A percentile compares a stretch with the other conserved stretches of the same genome.
phyloP scores from a whole-genome alignment of 768 basidiomycete species.

The Tylopilus balloui region DNA sequence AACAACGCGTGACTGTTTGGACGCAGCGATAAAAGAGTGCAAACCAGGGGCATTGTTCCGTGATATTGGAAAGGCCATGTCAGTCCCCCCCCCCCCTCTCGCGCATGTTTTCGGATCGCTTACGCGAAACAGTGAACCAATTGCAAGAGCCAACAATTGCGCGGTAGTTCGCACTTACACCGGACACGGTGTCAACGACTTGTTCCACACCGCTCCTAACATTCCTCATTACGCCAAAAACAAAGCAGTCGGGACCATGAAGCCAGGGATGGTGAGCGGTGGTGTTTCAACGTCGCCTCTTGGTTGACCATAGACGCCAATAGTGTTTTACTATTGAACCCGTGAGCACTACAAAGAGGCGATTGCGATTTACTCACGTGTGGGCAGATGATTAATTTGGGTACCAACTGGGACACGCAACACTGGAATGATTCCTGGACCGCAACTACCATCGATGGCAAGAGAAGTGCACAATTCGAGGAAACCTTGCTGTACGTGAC shows the following conservation, averaged over 20 bases:
- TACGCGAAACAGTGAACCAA: slow-evolving; percentile 59
- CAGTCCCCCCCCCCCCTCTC: slow-evolving; percentile 25
- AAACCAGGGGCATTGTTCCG: slow-evolving; percentile 91
- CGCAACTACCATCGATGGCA: slow-evolving; percentile 87
- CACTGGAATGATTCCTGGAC: slow-evolving; percentile 98
- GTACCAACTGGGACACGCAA: slow-evolving; percentile 66
- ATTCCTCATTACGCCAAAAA: slow-evolving; percentile 95
- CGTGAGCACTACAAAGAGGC: slow-evolving; percentile 36
- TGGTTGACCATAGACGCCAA: slow-evolving; percentile 6
- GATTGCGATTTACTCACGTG: slow-evolving; percentile 2
- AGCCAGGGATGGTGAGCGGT: slow-evolving; percentile 77
- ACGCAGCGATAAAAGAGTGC: slow-evolving; percentile 87
- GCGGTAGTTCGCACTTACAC: slow-evolving; percentile 90
- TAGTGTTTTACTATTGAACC: slow-evolving; percentile 78
- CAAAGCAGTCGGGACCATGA: slow-evolving; percentile 91
- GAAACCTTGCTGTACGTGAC: slow-evolving; percentile 85
- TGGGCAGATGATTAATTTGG: slow-evolving; percentile 86
- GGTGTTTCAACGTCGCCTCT: background rate
- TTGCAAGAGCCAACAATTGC: slow-evolving; percentile 79
- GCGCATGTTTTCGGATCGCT: slow-evolving; percentile 14
- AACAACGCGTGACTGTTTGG: slow-evolving; percentile 76
- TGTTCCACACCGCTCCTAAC: slow-evolving; percentile 84
- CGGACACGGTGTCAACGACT: slow-evolving; percentile 83
- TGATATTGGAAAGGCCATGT: slow-evolving; percentile 86
- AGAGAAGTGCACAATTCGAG: slow-evolving; percentile 93